These are phyloP conservation scores for Stromatinia cepivora DNA, from an alignment of 2,329 filamentous ascomycete genomes.

Conservation along the genomic window DNA sequence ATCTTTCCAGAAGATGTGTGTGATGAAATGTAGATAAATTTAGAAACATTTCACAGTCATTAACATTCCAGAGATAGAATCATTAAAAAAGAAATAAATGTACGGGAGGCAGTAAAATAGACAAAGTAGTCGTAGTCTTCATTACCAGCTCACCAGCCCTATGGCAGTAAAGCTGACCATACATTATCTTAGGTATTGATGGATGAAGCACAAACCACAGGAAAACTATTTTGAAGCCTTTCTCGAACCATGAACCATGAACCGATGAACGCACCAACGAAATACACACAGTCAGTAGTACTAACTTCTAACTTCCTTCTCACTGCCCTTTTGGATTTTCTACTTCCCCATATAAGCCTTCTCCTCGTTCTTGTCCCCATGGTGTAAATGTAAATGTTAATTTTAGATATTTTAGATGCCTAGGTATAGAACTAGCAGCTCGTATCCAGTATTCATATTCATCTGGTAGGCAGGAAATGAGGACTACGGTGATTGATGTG, in stretches of 20 bases:
- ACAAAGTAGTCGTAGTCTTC: background rate
- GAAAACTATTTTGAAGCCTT: conserved; percentile 12
- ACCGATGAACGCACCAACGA: background rate
- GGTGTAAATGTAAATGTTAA: background rate
- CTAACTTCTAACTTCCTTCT: background rate
- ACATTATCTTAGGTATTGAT: background rate
- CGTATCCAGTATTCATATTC: background rate
- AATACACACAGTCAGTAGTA: conserved; percentile 6
- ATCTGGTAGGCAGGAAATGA: background rate
- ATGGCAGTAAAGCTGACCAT: conserved; percentile 11
- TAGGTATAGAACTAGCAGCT: background rate
- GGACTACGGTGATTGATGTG: conserved; percentile 4
- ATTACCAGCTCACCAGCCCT: conserved; percentile 11
- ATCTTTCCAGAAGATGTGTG: background rate
- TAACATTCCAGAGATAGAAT: conserved; percentile 15
- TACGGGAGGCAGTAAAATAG: background rate
- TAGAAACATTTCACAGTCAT: conserved; percentile 14
- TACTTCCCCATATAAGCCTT: conserved; percentile 10
- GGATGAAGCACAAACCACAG: conserved; percentile 9
- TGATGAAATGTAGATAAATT: conserved; percentile 16
- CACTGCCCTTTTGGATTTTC: background rate
- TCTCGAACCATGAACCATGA: conserved; percentile 16
- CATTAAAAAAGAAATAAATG: background rate
- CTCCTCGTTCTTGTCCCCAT: conserved; percentile 8
- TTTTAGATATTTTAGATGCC: no score